These are phyloP conservation scores for Gloeophyllum trabeum DNA, from an alignment of 768 basidiomycete species.

Conservation along the genomic window DNA sequence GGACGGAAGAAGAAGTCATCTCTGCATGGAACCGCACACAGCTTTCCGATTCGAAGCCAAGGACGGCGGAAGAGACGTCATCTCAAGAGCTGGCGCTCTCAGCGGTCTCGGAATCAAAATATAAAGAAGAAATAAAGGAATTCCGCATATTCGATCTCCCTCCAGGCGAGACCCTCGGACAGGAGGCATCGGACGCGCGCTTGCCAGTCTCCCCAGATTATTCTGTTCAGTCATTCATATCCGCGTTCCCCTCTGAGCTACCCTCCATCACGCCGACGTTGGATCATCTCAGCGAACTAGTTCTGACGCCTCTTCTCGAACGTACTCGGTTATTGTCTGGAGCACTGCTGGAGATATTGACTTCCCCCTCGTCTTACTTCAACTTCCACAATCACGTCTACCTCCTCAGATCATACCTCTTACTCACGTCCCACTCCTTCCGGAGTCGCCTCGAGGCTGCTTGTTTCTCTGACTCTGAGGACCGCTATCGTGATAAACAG, in stretches of 20 bases:
- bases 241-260: constrained; percentile 42
- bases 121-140: constrained; percentile 1
- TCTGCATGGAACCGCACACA: constrained; percentile 26
- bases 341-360: constrained; percentile 55
- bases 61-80: not conserved
- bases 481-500: constrained; percentile 11
- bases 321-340: constrained; percentile 57
- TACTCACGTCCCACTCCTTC: constrained; percentile 66
- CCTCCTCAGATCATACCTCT: constrained; percentile 65
- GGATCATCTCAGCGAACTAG: constrained; percentile 45
- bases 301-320: constrained; percentile 46
- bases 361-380: constrained; percentile 51
- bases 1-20: constrained; percentile 43
- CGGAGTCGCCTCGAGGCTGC: constrained; percentile 57
- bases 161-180: constrained; percentile 33
- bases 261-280: constrained; percentile 59
- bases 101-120: not conserved
- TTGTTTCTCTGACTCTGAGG: constrained; percentile 67
- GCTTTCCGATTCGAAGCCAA: not conserved
- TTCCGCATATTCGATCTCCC: constrained; percentile 43
- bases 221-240: constrained; percentile 38
- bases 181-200: constrained; percentile 11
- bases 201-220: no score
- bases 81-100: constrained; percentile 4
- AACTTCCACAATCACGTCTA: constrained; percentile 56